Evolutionary conservation across 208 protist species (phyloP), one percentile per base, ranked within the genome.

Genomic region (Trypanosoma lewisi): DNA sequence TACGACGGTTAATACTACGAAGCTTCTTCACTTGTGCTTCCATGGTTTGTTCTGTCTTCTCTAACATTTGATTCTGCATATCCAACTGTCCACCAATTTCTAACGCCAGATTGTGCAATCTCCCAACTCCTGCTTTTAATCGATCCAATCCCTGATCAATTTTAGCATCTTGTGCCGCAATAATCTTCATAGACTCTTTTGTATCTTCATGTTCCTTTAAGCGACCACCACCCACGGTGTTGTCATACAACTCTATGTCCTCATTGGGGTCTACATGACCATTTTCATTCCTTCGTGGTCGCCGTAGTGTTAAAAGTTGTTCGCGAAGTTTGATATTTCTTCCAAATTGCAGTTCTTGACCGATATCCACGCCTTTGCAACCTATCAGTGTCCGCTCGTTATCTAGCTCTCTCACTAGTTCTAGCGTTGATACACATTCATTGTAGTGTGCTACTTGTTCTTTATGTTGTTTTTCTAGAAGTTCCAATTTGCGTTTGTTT

Each of bases 11-110:
- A 44, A 91, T 73, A 49, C 47, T 60, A 17, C 67, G 63, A 16
- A 91, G 67, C 63, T 82, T 51, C 25, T 80, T 65, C 8, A 65
- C 70, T 47, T 87, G 74, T 41, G 80, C 76, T 58, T 77, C 73
- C 37, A 91, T 78, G 2, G 63, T 79, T 31, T 80, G 55, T 58
- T 91, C 85, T 23, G 85, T 82, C 31, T 77, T 78, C 12, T 85
- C 80, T 19, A 91, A 53, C 64, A 83, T 77, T 54, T 81, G 67
- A 53, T 86, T 86, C 52, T 91, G 85, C 62, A 84, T 78, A 41
- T 83, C 77, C n/a, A 91, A 50, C 63, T 88, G 73, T 31, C 66
- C 69, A 16, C 81, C 81, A 45, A 91, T 88, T 23, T 85, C 74
- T 30, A 77, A 30, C 16, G 80, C 85, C 4, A 88, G 34, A 21